A percentile compares a stretch with the other conserved stretches of the same genome.
These are phyloP conservation scores for Candida peoriensis DNA, from an alignment of 805 yeast species.

Conservation along the genomic window DNA sequence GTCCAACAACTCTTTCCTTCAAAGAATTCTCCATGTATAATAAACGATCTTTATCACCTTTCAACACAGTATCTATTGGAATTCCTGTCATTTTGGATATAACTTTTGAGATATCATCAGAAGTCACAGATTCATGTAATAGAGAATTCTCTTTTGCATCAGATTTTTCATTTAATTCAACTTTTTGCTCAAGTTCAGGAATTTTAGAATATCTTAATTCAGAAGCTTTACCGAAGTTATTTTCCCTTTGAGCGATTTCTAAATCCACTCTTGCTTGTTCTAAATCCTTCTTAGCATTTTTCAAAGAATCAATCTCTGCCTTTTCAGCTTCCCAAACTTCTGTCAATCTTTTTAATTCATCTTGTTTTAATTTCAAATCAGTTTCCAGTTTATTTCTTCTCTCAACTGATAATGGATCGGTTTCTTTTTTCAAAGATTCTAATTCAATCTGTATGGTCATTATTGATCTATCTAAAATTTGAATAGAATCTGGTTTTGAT, in stretches of 20 bases:
- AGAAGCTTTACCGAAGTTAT: constrained; percentile 85
- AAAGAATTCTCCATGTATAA: constrained; percentile 81
- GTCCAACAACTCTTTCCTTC: constrained; percentile 82
- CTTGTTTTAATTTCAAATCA: constrained; percentile 56
- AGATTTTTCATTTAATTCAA: constrained; percentile 40
- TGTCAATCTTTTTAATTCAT: constrained; percentile 67
- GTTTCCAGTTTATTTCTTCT: constrained; percentile 70
- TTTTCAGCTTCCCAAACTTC: constrained; percentile 85
- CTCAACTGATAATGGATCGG: constrained; percentile 77
- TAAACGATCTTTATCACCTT: constrained; percentile 90
- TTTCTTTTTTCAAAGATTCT: constrained; percentile 90
- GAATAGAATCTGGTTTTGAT: constrained; percentile 92
- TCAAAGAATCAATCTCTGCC: constrained; percentile 67
- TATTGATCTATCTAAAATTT: constrained; percentile 78
- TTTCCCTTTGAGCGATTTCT: constrained; percentile 77
- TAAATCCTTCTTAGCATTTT: constrained; percentile 72
- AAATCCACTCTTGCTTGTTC: constrained; percentile 82
- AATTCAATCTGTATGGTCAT: constrained; percentile 95
- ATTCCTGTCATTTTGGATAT: constrained; percentile 94
- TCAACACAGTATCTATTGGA: constrained; percentile 84
- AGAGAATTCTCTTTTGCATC: constrained; percentile 29
- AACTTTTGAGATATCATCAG: constrained; percentile 91
- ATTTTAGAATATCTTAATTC: constrained; percentile 83
- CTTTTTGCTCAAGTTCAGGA: constrained; percentile 67
- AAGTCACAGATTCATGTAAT: constrained; percentile 86